Conservation (phyloP, 306 rosid genomes). For the Quercus suber region DNA sequence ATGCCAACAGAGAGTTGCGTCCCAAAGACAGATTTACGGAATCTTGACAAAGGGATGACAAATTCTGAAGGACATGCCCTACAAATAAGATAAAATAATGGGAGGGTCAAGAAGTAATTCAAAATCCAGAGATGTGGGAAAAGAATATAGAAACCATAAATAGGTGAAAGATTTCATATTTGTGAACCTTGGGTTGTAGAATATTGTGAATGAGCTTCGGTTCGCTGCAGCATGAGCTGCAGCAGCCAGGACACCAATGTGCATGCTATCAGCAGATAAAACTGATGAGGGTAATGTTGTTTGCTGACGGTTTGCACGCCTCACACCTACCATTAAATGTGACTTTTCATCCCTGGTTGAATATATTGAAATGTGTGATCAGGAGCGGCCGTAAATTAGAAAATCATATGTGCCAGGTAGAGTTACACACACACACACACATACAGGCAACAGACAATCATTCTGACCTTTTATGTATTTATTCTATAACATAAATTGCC, state of each 20-base stretch:
- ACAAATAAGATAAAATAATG: slow-evolving; percentile 8
- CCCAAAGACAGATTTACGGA: slow-evolving; percentile 75
- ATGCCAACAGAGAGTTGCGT: slow-evolving; percentile 88
- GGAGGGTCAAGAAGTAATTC: background rate
- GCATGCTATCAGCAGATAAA: slow-evolving; percentile 98
- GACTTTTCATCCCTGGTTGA: slow-evolving; percentile 84
- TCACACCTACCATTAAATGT: slow-evolving; percentile 76
- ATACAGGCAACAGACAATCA: too few relatives aligned
- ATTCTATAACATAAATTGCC: too few relatives aligned
- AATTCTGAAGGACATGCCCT: slow-evolving; percentile 99
- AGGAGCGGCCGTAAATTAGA: background rate
- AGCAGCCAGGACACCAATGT: slow-evolving; percentile 97
- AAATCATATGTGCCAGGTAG: background rate
- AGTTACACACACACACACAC: too few relatives aligned
- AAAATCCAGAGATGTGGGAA: background rate
- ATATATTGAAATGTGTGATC: background rate
- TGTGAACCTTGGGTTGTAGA: slow-evolving; percentile 90
- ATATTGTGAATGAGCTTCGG: slow-evolving; percentile 80
- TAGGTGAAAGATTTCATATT: background rate
- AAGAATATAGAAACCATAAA: background rate
- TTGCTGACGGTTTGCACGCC: slow-evolving; percentile 97
- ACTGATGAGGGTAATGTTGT: slow-evolving; percentile 90
- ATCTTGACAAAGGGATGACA: slow-evolving; percentile 78
- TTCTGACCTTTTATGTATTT: too few relatives aligned
- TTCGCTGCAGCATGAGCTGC: slow-evolving; percentile 98